phyloP scores from a whole-genome alignment of 352 stramenopile species.

The Phytophthora crassamura region DNA sequence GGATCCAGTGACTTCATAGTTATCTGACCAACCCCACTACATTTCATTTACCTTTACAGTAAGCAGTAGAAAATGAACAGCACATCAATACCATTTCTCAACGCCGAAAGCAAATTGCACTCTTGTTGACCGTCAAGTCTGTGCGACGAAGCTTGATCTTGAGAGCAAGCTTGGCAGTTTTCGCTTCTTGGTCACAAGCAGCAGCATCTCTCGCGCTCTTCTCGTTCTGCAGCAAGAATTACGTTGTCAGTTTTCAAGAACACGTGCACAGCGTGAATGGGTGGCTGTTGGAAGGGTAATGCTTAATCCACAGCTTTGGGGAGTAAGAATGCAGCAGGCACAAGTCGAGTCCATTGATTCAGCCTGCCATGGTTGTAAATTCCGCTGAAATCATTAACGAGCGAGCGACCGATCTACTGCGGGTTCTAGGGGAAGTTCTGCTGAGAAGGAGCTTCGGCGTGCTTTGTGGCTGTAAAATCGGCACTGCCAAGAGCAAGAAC shows the following conservation, averaged over 20 bases:
- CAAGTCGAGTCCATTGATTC: slow-evolving; percentile 23
- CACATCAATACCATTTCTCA: neutral
- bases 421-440: slow-evolving; percentile 76
- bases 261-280: slow-evolving; percentile 62
- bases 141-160: slow-evolving; percentile 45
- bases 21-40: slow-evolving; percentile 75
- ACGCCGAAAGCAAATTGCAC: neutral
- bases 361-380: slow-evolving; percentile 25
- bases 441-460: slow-evolving; percentile 65
- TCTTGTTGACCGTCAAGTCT: too few species aligned
- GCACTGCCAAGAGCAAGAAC: slow-evolving; percentile 77
- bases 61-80: neutral
- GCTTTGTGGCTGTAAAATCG: slow-evolving; percentile 58
- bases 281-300: slow-evolving; percentile 55
- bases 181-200: slow-evolving; percentile 56
- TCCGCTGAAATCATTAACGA: slow-evolving; percentile 21
- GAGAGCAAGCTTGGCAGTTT: slow-evolving; percentile 49
- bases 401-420: slow-evolving; percentile 23
- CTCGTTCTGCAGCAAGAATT: slow-evolving; percentile 50
- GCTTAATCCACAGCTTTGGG: slow-evolving; percentile 56
- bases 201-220: slow-evolving; percentile 56
- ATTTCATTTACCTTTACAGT: neutral
- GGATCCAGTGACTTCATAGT: slow-evolving; percentile 90
- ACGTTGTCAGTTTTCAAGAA: slow-evolving; percentile 47
- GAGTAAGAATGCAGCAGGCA: slow-evolving; percentile 42